These are phyloP conservation scores for Parachaetomium inaequale DNA, from an alignment of 495 filamentous ascomycete species.

Conservation along the genomic window DNA sequence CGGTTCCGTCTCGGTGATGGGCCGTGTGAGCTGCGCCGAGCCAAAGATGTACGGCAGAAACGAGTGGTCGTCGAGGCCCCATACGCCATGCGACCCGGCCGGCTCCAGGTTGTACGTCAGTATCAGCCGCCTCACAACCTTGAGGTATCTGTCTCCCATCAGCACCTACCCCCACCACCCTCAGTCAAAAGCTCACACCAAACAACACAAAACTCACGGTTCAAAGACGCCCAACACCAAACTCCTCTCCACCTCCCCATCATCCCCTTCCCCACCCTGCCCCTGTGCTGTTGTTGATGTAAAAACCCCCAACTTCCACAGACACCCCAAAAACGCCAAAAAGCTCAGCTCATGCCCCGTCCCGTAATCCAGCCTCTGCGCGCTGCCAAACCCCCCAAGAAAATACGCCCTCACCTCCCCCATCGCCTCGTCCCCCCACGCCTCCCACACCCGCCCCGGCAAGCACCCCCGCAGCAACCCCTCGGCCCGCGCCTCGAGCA, in stretches of 20 bases:
- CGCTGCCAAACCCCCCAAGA: constrained; percentile 80
- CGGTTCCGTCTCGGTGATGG: constrained; percentile 60
- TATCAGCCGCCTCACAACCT: constrained; percentile 78
- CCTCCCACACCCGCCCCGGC: constrained; percentile 8
- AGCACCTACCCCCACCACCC: background rate
- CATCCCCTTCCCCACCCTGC: background rate
- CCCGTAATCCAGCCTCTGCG: constrained; percentile 88
- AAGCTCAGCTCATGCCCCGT: constrained; percentile 96
- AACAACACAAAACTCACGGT: constrained; percentile 56
- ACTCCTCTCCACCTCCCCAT: constrained; percentile 56
- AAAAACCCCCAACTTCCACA: constrained; percentile 90
- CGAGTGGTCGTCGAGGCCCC: constrained; percentile 95
- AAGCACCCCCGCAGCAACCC: constrained; percentile 57
- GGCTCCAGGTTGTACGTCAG: constrained; percentile 93
- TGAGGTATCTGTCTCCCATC: constrained; percentile 58
- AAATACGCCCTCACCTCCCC: constrained; percentile 77
- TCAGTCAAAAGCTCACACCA: constrained; percentile 66
- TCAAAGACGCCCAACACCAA: constrained; percentile 80
- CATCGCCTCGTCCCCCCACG: constrained; percentile 18
- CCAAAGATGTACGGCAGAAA: constrained; percentile 98
- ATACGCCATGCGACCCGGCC: constrained; percentile 91
- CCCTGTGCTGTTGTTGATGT: constrained; percentile 24
- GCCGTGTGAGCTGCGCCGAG: constrained; percentile 77
- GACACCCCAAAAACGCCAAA: constrained; percentile 78
- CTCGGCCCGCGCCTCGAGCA: constrained; percentile 57